Base-by-base conservation (phyloP, 2,329 filamentous ascomycete species). In the Paecilomyces fulvus region DNA sequence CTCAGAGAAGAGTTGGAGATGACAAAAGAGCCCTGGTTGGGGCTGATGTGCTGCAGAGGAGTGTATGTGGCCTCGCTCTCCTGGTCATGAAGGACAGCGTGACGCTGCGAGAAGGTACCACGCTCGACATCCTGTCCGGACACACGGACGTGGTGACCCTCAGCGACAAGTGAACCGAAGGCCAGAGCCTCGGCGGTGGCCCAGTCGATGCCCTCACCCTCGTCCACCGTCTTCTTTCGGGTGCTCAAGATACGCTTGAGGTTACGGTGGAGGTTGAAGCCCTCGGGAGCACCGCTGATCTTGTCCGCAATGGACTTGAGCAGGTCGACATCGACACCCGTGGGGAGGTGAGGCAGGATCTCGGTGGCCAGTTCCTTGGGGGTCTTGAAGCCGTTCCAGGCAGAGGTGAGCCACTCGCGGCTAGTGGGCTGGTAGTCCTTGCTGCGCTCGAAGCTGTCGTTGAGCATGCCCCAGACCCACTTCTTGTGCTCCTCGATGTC, bases 301-400 rank as follows among this genome's bases (percentile, higher is more conserved):
- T 86, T 84, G 68, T 88, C 81, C 56, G 86, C 92, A 70, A 99
- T 90, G 74, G 91, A 86, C 73, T 90, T 84, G 59, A 97, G 77
- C 12, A 84, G 86, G 61, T 88, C 82, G 59, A 74, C 70, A 60
- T 89, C 85, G 49, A 97, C 86, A 52, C 85, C 89, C 43, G 94
- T 99, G 25, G 90, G 87, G 66, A 90, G 84, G 77, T 99, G 94
- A 53, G 92, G 92, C 53, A 99, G 81, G 50, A 97, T 86, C 79
- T 99, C 94, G 23, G 87, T 94, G 30, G 92, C 92, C 61, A 99
- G 81, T 64, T 99, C 94, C 81, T 96, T 97, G 67, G 94, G 94
- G 30, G 92, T 95, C 80, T 97, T 97, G 85, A 99, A 97, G 60
- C 92, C 92, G 78, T 99, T 95, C 94, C 94, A 99, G 56, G 94